Evolutionary conservation across 2,329 filamentous ascomycete species (phyloP), one percentile per base, ranked within the genome.

Genomic region (Sporothrix phasma): DNA sequence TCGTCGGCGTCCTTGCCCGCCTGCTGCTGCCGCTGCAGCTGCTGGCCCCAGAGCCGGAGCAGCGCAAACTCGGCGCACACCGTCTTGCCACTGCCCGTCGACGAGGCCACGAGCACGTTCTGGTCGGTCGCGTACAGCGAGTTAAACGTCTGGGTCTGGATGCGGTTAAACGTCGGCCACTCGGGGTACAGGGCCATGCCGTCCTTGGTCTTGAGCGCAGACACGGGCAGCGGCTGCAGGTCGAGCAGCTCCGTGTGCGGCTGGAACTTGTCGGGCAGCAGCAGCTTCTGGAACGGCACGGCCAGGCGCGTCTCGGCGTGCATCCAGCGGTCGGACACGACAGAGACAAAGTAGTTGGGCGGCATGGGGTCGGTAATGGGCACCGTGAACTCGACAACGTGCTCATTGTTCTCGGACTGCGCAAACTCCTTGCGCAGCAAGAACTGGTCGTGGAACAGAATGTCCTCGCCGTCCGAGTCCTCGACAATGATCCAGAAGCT

Each of bases 401-500:
- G 94, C 77, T 97, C 93, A 68, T 93, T 97, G 73, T 88, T 84
- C 71, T 97, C 93, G 1, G 88, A 83, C 66, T 85, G 79, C 4
- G 92, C 92, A 72, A 96, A 97, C 67, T 96, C 90, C 72, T 88
- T 92, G 49, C 93, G 89, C 29, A 99, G 82, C 45, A 97, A 80
- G 75, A 99, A 97, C 66, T 92, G 90, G 72, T 99, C 94, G 69
- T 97, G 90, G 80, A 91, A 96, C 53, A 99, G 79, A 51, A 99
- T 92, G 65, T 97, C 90, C 74, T 99, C 94, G 29, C 94, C 94
- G 72, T 99, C 94, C 70, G 92, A 96, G 71, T 99, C 95, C 75
- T 99, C 95, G 3, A 96, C 92, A 64, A 99, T 77, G 67, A 99
- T 92, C 94, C 94, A 99, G 77, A 97, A 99, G 69, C 85, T 91